Evolutionary conservation across 2,329 filamentous ascomycete genomes (phyloP).

Genomic region (Cercospora nicotianae): DNA sequence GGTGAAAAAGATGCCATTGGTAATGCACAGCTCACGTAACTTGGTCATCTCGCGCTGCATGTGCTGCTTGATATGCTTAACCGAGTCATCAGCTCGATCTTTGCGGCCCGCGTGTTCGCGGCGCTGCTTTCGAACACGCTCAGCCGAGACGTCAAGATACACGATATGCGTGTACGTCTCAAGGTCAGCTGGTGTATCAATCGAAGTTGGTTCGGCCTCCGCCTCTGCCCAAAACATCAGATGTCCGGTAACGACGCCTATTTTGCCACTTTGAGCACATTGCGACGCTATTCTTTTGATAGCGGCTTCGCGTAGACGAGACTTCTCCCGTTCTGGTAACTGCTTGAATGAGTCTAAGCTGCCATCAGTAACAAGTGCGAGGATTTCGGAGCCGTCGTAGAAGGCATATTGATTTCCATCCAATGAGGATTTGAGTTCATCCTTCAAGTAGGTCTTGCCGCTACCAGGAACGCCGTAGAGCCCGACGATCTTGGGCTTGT

Average conservation of each 20-base stretch:
- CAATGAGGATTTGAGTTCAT: conserved; percentile 38
- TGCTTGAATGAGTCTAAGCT: conserved; percentile 53
- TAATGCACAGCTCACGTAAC: conserved; percentile 48
- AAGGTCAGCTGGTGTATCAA: conserved; percentile 51
- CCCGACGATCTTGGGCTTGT: conserved; percentile 47
- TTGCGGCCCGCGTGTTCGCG: conserved; percentile 39
- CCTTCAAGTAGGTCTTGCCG: conserved; percentile 54
- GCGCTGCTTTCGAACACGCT: conserved; percentile 41
- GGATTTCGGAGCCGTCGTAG: conserved; percentile 55
- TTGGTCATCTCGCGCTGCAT: conserved; percentile 48
- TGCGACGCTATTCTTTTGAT: conserved; percentile 48
- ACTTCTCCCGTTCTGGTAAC: conserved; percentile 42
- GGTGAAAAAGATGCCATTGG: conserved; percentile 52
- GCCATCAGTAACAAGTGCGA: conserved; percentile 47
- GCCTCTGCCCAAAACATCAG: conserved; percentile 55
- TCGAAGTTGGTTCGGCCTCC: conserved; percentile 26
- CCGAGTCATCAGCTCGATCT: conserved; percentile 34
- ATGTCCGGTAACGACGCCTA: conserved; percentile 57
- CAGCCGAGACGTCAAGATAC: conserved; percentile 51
- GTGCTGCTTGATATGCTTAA: conserved; percentile 50
- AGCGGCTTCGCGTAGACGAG: conserved; percentile 45
- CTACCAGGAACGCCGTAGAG: conserved; percentile 57
- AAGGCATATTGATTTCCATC: conserved; percentile 45
- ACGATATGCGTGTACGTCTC: conserved; percentile 58
- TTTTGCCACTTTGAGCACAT: conserved; percentile 38